Conservation (phyloP, 331 rosid genomes). For the Rhamnella rubrinervis region DNA sequence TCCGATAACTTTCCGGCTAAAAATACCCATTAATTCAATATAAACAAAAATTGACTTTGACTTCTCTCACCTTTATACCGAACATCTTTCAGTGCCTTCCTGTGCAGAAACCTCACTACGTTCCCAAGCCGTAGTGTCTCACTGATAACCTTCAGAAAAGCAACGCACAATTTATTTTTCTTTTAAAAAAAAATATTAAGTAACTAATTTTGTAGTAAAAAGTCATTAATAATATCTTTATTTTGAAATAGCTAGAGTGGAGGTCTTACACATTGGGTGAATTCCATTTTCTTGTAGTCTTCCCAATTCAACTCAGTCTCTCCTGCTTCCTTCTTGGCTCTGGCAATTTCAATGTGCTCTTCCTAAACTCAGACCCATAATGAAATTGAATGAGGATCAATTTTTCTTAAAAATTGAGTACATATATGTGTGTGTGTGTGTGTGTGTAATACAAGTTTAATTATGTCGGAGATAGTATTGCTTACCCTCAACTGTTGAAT, state of each 20-base stretch:
- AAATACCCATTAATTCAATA: background rate
- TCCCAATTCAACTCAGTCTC: constrained; percentile 85
- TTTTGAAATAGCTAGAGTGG: too few species aligned
- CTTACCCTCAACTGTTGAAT: constrained; percentile 69
- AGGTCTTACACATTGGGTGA: constrained; percentile 77
- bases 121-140: constrained; percentile 95
- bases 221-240: too few species aligned
- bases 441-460: too few species aligned
- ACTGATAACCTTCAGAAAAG: constrained; percentile 65
- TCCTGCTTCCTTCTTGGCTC: constrained; percentile 60
- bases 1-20: constrained; percentile 18
- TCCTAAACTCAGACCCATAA: constrained; percentile 39
- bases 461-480: background rate
- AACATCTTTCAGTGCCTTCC: constrained; percentile 86
- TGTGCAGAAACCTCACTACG: constrained; percentile 95
- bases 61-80: constrained; percentile 68
- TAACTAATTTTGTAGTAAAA: too few species aligned
- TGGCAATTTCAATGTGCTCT: constrained; percentile 75
- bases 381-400: background rate
- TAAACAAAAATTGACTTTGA: constrained; percentile 5
- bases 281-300: constrained; percentile 88
- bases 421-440: too few species aligned
- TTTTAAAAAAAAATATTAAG: background rate
- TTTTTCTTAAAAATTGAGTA: too few species aligned
- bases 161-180: background rate